Evolutionary conservation across 805 yeast species (phyloP), one percentile per base, ranked within the genome.

Genomic region (Candida tallmaniae): DNA sequence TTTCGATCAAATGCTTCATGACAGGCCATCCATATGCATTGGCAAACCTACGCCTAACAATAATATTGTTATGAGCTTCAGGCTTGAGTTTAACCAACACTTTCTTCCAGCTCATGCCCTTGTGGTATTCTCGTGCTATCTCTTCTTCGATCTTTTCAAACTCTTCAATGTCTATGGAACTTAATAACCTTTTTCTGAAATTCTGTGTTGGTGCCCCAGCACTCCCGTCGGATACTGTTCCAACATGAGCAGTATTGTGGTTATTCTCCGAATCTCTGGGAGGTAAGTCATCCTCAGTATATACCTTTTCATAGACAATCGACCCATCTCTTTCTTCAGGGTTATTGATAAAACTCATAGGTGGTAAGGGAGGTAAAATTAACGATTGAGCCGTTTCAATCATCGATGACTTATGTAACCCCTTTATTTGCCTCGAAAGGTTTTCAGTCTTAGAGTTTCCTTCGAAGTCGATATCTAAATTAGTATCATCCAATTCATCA

Each of bases 1-100:
- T 73, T 11, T 73, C 65, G 1, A 83, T 84, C 45, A 89, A 49
- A 56, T 90, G 96, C 28, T 80, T 82, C n/a, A 90, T 69, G 0
- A 87, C 95, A 1, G 84, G 86, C 93, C 96, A 87, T 2, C 98
- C 98, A 59, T 82, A 89, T 0, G 96, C 93, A 59, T 90, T 90
- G 5, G 94, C 81, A 65, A 85, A 93, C 41, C 85, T 63, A 45
- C 98, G 70, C 42, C 98, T 67, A 1, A 90, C 97, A 18, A 86
- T 70, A 19, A 93, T 88, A 50, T 88, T 90, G 50, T 90, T 90
- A 52, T 90, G 98, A 0, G 98, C 96, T 56, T 90, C 98, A 0
- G 97, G 96, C 44, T 78, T 74, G 43, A 93, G 61, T 27, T 78
- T 78, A 1, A 89, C 96, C 18, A 93, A 60, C 3, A 93, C 96